phyloP scores from a whole-genome alignment of 2,329 filamentous ascomycete species.

The Penicillium sp. region DNA sequence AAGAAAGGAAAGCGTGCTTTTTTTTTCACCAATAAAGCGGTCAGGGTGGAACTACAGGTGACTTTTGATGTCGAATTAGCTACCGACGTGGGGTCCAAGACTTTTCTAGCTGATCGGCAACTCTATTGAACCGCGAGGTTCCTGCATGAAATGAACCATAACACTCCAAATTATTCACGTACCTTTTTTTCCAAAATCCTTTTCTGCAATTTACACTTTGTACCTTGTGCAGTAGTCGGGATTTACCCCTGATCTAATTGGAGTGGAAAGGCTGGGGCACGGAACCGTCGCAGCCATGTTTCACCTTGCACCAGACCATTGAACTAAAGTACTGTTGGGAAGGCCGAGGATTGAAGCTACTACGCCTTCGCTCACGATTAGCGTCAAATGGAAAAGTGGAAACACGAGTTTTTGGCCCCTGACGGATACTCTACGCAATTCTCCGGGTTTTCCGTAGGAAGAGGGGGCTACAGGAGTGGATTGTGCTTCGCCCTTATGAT shows the following conservation, averaged over 20 bases:
- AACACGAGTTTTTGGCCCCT: conserved; percentile 1
- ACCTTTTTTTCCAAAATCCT: background rate
- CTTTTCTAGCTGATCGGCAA: conserved; percentile 21
- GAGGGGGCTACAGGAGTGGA: background rate
- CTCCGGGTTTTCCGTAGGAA: background rate
- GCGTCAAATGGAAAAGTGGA: conserved; percentile 7
- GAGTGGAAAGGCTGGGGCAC: conserved; percentile 10
- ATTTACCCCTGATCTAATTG: conserved; percentile 3
- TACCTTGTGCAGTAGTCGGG: background rate
- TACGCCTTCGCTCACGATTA: background rate
- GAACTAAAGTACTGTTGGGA: conserved; percentile 4
- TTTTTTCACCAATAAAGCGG: background rate
- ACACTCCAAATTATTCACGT: background rate
- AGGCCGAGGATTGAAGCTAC: conserved; percentile 5
- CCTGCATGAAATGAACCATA: conserved; percentile 13
- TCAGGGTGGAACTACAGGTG: background rate
- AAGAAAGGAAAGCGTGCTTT: background rate
- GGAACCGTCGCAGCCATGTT: conserved; percentile 26
- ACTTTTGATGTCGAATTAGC: conserved; percentile 5
- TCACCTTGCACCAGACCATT: conserved; percentile 19
- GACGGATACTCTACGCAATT: background rate
- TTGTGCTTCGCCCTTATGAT: background rate
- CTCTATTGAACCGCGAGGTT: conserved; percentile 15
- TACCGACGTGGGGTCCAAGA: conserved; percentile 18
- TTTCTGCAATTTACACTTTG: background rate